Percentiles rank a stretch among this genome's conserved stretches.
These are phyloP conservation scores for Cystofilobasidium ferigula DNA, from an alignment of 768 basidiomycete species.

Conservation along the genomic window DNA sequence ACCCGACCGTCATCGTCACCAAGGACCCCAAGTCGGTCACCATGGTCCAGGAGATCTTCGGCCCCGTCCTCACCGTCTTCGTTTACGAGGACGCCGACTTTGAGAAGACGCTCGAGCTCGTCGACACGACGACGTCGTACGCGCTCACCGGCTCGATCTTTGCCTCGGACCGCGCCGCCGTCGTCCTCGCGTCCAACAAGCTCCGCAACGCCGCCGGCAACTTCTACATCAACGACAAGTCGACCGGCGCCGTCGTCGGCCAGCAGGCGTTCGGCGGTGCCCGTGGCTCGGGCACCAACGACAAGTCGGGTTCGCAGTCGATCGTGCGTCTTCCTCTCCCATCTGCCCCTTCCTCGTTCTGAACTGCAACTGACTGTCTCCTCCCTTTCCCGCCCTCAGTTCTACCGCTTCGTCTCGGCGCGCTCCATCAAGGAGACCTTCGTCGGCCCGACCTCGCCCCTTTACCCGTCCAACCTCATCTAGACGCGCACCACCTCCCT, in stretches of 20 bases:
- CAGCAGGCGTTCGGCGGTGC: slow-evolving; percentile 97
- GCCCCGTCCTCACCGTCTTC: slow-evolving; percentile 62
- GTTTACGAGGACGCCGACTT: slow-evolving; percentile 80
- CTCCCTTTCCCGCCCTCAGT: neutral
- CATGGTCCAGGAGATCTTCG: slow-evolving; percentile 92
- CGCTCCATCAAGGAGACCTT: slow-evolving; percentile 98
- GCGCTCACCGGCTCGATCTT: slow-evolving; percentile 94
- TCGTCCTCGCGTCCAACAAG: slow-evolving; percentile 65
- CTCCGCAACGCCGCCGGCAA: slow-evolving; percentile 89
- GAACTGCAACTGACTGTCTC: no score
- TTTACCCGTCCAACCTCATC: slow-evolving; percentile 76
- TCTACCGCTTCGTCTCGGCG: slow-evolving; percentile 51
- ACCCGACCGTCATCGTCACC: slow-evolving; percentile 87
- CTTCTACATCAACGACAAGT: slow-evolving; percentile 46
- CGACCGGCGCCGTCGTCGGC: slow-evolving; percentile 93
- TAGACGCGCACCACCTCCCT: slow-evolving; percentile 35
- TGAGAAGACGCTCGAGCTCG: slow-evolving; percentile 72
- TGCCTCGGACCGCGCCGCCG: slow-evolving; percentile 64
- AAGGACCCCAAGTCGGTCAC: slow-evolving; percentile 61
- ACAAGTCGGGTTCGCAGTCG: slow-evolving; percentile 80
- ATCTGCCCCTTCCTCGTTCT: slow-evolving; percentile 26
- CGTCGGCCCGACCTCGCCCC: slow-evolving; percentile 63
- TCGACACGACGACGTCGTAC: slow-evolving; percentile 76
- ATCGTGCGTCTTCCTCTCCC: slow-evolving; percentile 58
- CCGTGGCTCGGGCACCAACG: slow-evolving; percentile 87